phyloP scores from a whole-genome alignment of 1,139 yeast genomes.

The Blastobotrys capitulatus region DNA sequence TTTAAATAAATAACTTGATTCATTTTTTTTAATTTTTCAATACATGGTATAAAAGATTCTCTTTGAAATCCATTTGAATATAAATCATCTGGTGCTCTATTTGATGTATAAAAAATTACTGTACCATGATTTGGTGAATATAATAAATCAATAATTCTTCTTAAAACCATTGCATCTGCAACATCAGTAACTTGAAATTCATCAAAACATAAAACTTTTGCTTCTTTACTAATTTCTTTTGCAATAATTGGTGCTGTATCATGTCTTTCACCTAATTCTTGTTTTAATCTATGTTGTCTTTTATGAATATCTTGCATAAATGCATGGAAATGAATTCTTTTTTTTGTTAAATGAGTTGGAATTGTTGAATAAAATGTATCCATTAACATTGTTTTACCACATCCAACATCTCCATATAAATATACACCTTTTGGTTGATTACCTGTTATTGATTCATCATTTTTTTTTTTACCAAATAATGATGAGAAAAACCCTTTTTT shows the following conservation, averaged over 20 bases:
- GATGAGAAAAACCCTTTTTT: slow-evolving; percentile 15
- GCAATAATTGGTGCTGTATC: slow-evolving; percentile 86
- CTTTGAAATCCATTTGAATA: slow-evolving; percentile 93
- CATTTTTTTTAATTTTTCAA: slow-evolving; percentile 65
- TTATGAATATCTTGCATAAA: slow-evolving; percentile 94
- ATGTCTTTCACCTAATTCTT: slow-evolving; percentile 55
- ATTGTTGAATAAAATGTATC: slow-evolving; percentile 84
- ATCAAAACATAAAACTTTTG: slow-evolving; percentile 85
- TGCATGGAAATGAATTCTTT: slow-evolving; percentile 88
- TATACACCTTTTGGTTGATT: slow-evolving; percentile 74
- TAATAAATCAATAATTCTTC: slow-evolving; percentile 62
- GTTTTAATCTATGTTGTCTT: slow-evolving; percentile 70
- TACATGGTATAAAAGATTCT: slow-evolving; percentile 86
- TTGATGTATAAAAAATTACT: slow-evolving; percentile 86
- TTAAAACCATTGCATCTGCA: slow-evolving; percentile 93
- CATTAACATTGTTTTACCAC: slow-evolving; percentile 98
- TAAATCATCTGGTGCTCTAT: slow-evolving; percentile 89
- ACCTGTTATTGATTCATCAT: slow-evolving; percentile 13
- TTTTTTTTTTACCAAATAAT: background rate
- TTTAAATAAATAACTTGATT: slow-evolving; percentile 75
- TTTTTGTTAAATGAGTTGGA: slow-evolving; percentile 69
- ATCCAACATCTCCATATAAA: slow-evolving; percentile 94
- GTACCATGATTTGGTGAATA: slow-evolving; percentile 69
- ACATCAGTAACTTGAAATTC: slow-evolving; percentile 92
- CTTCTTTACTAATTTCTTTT: slow-evolving; percentile 66